A percentile compares a stretch with the other conserved stretches of the same genome.
These are phyloP conservation scores for Calonectria montana DNA, from an alignment of 2,329 filamentous ascomycete species.

Conservation along the genomic window DNA sequence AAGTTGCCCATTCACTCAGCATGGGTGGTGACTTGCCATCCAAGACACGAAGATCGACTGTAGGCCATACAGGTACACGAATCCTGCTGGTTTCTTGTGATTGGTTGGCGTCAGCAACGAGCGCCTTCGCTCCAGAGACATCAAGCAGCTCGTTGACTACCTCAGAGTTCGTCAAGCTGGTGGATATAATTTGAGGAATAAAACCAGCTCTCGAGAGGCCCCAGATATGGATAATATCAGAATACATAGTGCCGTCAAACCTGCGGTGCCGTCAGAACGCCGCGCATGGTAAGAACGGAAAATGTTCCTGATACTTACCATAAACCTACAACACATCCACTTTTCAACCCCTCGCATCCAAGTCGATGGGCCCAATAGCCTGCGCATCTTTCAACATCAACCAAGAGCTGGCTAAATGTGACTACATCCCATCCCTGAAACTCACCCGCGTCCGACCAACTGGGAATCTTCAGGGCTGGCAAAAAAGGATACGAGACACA, in stretches of 20 bases:
- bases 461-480: neutral
- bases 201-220: neutral
- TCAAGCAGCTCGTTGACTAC: neutral
- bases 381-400: neutral
- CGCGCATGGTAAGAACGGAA: neutral
- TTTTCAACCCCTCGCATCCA: neutral
- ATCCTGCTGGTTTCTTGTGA: neutral
- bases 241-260: neutral
- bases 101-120: neutral
- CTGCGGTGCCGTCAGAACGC: neutral
- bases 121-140: neutral
- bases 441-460: neutral
- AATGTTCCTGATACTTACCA: neutral
- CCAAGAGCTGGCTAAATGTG: neutral
- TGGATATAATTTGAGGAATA: neutral
- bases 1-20: neutral
- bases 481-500: neutral
- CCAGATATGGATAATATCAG: neutral
- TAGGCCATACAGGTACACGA: neutral
- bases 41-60: neutral
- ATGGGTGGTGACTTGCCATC: neutral
- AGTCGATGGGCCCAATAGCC: neutral
- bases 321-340: neutral
- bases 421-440: neutral
- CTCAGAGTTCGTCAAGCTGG: neutral